Evolutionary conservation across 2,329 filamentous ascomycete species (phyloP).

Genomic region (Pyrenophora tritici-repentis): DNA sequence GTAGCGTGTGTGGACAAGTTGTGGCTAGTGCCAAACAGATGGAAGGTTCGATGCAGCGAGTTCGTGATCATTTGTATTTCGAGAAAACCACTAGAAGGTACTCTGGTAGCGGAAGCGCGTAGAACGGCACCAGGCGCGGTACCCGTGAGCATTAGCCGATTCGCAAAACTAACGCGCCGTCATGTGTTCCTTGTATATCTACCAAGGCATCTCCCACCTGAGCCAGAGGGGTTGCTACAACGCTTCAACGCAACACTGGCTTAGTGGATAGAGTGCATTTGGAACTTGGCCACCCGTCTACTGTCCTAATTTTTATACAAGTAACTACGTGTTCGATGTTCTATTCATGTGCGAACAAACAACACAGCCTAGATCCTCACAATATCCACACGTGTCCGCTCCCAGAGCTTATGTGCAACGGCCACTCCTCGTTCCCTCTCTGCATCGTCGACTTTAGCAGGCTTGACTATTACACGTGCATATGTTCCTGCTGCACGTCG

Average conservation of each 20-base stretch:
- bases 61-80: neutral
- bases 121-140: too few relatives aligned
- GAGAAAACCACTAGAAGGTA: too few relatives aligned
- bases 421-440: constrained; percentile 60
- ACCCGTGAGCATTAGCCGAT: neutral
- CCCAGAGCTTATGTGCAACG: constrained; percentile 76
- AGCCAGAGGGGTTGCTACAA: too few relatives aligned
- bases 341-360: neutral
- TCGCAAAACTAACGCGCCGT: constrained; percentile 18
- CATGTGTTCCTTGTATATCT: constrained; percentile 3
- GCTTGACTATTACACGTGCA: constrained; percentile 75
- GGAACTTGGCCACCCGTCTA: too few relatives aligned
- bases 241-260: too few relatives aligned
- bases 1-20: constrained; percentile 2
- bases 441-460: constrained; percentile 63
- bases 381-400: constrained; percentile 85
- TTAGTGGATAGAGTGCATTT: too few relatives aligned
- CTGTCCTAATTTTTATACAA: neutral
- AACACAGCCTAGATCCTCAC: constrained; percentile 63
- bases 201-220: too few relatives aligned
- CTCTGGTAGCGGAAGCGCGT: too few relatives aligned
- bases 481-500: constrained; percentile 83
- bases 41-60: constrained; percentile 2
- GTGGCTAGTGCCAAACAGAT: neutral
- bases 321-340: neutral